A percentile compares a stretch with the other conserved stretches of the same genome.
Conservation (phyloP, 352 stramenopile species). For the Phytophthora quininea region DNA sequence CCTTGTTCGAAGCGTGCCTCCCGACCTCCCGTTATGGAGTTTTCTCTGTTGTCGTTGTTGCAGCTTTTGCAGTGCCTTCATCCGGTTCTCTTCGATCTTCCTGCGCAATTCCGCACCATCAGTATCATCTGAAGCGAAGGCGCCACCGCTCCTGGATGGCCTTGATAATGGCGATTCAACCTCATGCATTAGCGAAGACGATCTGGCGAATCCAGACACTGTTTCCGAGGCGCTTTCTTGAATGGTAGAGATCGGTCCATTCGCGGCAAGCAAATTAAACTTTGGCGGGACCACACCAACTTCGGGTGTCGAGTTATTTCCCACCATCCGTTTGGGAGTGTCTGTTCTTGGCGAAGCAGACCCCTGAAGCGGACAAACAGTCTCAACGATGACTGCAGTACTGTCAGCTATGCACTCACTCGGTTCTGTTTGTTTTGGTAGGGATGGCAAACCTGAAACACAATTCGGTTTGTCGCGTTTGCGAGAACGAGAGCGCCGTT, state of each 20-base stretch:
- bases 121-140: conserved; percentile 1
- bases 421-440: too few relatives aligned
- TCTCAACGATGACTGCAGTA: too few relatives aligned
- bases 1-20: background rate
- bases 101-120: conserved; percentile 32
- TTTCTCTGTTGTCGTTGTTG: conserved; percentile 44
- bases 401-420: too few relatives aligned
- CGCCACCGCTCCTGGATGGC: background rate
- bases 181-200: background rate
- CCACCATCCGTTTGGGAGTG: background rate
- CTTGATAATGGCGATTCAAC: background rate
- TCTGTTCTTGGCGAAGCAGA: background rate
- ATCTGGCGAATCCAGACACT: background rate
- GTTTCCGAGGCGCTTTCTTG: background rate
- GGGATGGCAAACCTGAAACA: background rate
- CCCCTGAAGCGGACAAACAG: too few relatives aligned
- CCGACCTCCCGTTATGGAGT: conserved; percentile 7
- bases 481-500: conserved; percentile 14
- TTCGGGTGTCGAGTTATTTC: background rate
- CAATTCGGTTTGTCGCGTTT: background rate
- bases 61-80: conserved; percentile 65
- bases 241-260: background rate
- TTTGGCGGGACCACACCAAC: conserved; percentile 16
- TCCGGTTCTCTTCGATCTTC: conserved; percentile 75
- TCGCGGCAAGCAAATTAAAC: conserved; percentile 27